Conservation (phyloP, 2,329 filamentous ascomycete genomes). For the Beauveria sp. region DNA sequence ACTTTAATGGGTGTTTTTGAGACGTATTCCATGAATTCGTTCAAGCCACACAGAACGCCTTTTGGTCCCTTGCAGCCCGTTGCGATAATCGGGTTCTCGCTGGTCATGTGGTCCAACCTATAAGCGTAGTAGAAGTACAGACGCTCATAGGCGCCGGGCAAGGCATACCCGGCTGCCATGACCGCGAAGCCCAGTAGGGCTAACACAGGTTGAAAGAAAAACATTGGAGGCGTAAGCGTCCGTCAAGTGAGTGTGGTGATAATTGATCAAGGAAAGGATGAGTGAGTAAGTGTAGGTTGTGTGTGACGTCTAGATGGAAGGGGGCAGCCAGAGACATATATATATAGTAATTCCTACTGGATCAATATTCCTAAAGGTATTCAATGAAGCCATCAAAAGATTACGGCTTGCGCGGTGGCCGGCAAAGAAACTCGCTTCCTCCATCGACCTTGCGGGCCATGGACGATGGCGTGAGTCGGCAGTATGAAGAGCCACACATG, state of each 20-base stretch:
- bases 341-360: too few species aligned
- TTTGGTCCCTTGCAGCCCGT: neutral
- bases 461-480: too few species aligned
- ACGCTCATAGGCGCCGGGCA: neutral
- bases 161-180: neutral
- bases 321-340: too few species aligned
- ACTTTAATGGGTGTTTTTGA: neutral
- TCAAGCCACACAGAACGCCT: neutral
- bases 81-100: neutral
- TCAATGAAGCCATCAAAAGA: too few species aligned
- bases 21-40: neutral
- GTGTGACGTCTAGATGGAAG: too few species aligned
- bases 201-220: neutral
- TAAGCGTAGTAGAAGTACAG: neutral
- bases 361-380: too few species aligned
- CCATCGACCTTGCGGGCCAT: too few species aligned
- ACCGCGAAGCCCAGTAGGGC: neutral
- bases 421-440: too few species aligned
- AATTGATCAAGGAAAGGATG: neutral
- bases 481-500: too few species aligned
- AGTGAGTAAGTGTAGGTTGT: neutral
- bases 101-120: neutral
- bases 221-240: neutral
- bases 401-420: too few species aligned
- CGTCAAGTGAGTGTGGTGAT: neutral